Evolutionary conservation across 495 filamentous ascomycete genomes (phyloP), one percentile per base, ranked within the genome.

Genomic region (Penicillium malachiteum): DNA sequence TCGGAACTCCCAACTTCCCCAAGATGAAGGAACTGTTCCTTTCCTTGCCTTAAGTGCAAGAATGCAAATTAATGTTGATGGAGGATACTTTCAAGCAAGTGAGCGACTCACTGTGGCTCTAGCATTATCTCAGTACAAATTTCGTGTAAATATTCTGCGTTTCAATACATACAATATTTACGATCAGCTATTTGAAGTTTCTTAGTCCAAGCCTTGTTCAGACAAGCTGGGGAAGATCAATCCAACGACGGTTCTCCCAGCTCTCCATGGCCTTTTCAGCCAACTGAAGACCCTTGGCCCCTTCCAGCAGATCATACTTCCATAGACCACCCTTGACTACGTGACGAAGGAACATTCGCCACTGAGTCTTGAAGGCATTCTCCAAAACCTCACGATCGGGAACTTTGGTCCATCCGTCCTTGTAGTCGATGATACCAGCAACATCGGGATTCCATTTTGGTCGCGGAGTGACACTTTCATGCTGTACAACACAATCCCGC

Each of bases 1-100:
- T 83, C 42, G 81, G 79, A 12, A 79, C 81, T 16, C 80, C 81
- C 2, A 79, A 79, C 52, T 84, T 74, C 59, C 65, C 68, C 3
- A 78, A 73, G 58, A 44, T 84, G 68, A 65, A 76, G 69, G 59
- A 71, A 8, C 50, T 78, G 42, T 76, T 74, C 49, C 45, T 75
- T 52, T 54, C 47, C 17, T 35, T 74, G 56, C 70, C 68, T 6
- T 75, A 42, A 58, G 21, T 1, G 21, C 21, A 26, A n/a, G n/a
- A 26, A 26, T 26, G 1, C 2, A 26, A 4, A 26, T 26, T 1
- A 26, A 1, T 26, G 21, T 26, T 26, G n/a, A 26, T 26, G 21
- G 4, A 26, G 21, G 21, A 26, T 26, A 26, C 21, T 1, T 26
- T 26, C 4, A 2, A 26, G 2, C 21, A 26, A 1, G 21, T 26